Base-by-base conservation (phyloP, 108 stramenopile genomes). In the Skeletonema tropicum region DNA sequence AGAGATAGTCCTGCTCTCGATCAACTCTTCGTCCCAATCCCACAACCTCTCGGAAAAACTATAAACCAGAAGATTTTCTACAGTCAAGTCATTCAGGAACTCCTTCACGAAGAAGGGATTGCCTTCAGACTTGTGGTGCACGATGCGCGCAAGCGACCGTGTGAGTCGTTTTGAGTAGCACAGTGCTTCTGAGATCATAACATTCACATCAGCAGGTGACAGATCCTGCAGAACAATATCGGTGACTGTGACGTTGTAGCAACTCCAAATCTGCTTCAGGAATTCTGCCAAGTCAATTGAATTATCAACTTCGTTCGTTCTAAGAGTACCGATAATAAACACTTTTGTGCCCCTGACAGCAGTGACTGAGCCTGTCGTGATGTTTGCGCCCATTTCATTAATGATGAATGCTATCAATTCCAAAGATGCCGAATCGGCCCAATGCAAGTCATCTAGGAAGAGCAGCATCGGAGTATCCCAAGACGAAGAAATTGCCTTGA, bases 361-460 rank as follows among this genome's bases (percentile, higher is more conserved):
- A 14, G 25, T 35, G 30, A 55, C 46, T 11, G 59, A 55, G 5
- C 33, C n/a, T 42, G 29, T 10, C 13, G 58, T 57, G 3, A 67
- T 66, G 21, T 60, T 57, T 42, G 52, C 39, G 26, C 66, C 45
- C 14, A 62, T 65, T 55, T 76, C 77, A 35, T 78, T 62, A 11
- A 78, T 71, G 11, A 87, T 65, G 12, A 74, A 71, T n/a, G 66
- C n/a, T 12, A 88, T 57, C 57, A 91, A 23, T 26, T 85, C 77
- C 13, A 87, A 68, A 11, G 75, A 81, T 4, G 71, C 62, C 6
- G 65, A 42, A 74, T 90, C 89, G 7, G 86, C 84, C 89, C 89
- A 90, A 57, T 90, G 89, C 21, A 90, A 32, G 63, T 90, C 89
- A 65, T 88, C 87, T 31, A 85, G 29, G 74, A 90, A 83, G 45